Conservation (phyloP, 1,284 basidiomycete species). For the Pseudozyma thailandica region DNA sequence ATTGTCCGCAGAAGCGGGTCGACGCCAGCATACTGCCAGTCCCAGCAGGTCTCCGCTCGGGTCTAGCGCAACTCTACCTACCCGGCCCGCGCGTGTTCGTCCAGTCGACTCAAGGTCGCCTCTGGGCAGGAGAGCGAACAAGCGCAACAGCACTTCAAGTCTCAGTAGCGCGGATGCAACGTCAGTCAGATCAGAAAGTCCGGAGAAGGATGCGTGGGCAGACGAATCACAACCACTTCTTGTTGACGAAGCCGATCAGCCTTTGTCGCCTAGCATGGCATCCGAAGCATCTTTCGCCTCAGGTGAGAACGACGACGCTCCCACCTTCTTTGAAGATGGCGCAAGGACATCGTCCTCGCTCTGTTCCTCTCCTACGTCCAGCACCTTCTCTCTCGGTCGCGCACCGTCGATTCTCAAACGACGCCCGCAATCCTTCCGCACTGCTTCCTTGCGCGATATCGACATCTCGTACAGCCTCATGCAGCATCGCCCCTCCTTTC, state of each 20-base stretch:
- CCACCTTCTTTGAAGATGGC: conserved; percentile 1
- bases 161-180: conserved; percentile 4
- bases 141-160: conserved; percentile 29
- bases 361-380: conserved; percentile 25
- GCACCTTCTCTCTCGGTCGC: conserved; percentile 29
- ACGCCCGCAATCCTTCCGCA: conserved; percentile 48
- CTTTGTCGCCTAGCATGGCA: conserved; percentile 21
- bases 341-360: not conserved
- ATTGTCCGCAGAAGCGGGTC: not conserved
- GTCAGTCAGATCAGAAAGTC: not conserved
- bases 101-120: conserved; percentile 23
- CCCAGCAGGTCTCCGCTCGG: conserved; percentile 24
- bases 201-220: conserved; percentile 3
- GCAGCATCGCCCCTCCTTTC: conserved; percentile 18
- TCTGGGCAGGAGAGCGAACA: conserved; percentile 10
- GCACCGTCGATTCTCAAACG: conserved; percentile 58
- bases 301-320: not conserved
- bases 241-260: conserved; percentile 2
- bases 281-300: conserved; percentile 28
- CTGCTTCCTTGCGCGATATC: conserved; percentile 31
- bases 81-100: conserved; percentile 12
- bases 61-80: conserved; percentile 2
- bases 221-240: conserved; percentile 6
- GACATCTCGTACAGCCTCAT: conserved; percentile 34
- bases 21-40: conserved; percentile 27